A percentile compares a stretch with the other conserved stretches of the same genome.
These are phyloP conservation scores for Microthlaspi erraticum DNA, from an alignment of 345 rosid genomes.

Conservation along the genomic window DNA sequence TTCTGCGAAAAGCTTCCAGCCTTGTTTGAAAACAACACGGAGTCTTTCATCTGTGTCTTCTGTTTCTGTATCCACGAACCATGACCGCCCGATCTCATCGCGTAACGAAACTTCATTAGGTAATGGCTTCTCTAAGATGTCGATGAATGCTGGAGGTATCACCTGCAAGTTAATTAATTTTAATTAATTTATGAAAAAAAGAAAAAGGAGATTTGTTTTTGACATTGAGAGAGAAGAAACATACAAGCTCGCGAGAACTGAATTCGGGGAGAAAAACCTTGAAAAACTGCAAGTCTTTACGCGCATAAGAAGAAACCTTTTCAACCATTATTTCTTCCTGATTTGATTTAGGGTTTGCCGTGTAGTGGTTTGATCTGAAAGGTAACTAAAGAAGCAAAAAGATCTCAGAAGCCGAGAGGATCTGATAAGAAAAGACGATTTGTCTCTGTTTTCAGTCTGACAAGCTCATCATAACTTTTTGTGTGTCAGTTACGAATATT, in stretches of 20 bases:
- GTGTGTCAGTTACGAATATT: not conserved
- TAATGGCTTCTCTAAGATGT: slow-evolving; percentile 29
- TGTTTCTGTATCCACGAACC: slow-evolving; percentile 30
- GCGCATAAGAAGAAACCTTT: slow-evolving; percentile 3
- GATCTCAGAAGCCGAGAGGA: not conserved
- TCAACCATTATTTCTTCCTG: slow-evolving; percentile 32
- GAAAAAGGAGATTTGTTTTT: not conserved
- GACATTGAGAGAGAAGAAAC: not conserved
- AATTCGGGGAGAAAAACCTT: slow-evolving; percentile 45
- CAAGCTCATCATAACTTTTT: not conserved
- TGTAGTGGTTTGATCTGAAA: not conserved
- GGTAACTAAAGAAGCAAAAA: not conserved
- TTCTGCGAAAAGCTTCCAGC: slow-evolving; percentile 27
- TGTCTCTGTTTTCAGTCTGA: not conserved
- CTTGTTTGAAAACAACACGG: slow-evolving; percentile 29
- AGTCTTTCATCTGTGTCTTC: slow-evolving; percentile 22
- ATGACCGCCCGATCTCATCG: slow-evolving; percentile 39
- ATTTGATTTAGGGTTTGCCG: not conserved
- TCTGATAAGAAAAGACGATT: not conserved
- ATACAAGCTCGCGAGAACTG: slow-evolving; percentile 34
- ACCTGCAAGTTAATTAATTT: slow-evolving; percentile 11
- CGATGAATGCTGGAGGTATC: slow-evolving; percentile 44
- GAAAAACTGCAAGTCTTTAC: slow-evolving; percentile 36
- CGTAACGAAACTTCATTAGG: slow-evolving; percentile 19
- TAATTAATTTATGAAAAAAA: not conserved